Evolutionary conservation across 1,139 yeast species (phyloP).

Genomic region (Fermentozyma sake): DNA sequence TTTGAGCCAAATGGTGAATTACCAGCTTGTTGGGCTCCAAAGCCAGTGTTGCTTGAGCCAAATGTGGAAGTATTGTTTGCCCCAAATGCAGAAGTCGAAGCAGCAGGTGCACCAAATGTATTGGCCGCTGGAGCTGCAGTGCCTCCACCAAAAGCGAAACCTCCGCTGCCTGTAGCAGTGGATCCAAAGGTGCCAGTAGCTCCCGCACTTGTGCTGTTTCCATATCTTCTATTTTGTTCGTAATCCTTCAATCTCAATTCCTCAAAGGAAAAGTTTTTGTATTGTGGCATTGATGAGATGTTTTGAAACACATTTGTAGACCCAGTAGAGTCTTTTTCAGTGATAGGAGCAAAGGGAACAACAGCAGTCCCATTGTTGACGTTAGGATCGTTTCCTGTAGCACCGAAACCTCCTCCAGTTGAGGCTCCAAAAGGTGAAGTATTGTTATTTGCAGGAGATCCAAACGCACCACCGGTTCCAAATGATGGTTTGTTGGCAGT

Average conservation of each 20-base stretch:
- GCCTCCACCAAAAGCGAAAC: conserved; percentile 18
- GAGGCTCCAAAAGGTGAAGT: conserved; percentile 25
- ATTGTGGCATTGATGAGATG: conserved; percentile 87
- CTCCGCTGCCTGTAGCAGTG: conserved; percentile 4
- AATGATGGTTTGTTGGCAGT: conserved; percentile 19
- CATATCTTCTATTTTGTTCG: conserved; percentile 60
- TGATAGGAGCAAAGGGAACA: conserved; percentile 59
- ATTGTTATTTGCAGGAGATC: conserved; percentile 14
- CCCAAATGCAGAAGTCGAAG: conserved; percentile 15
- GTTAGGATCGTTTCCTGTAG: conserved; percentile 32
- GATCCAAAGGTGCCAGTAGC: conserved; percentile 20
- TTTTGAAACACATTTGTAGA: conserved; percentile 55
- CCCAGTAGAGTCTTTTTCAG: conserved; percentile 70
- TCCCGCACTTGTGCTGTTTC: conserved; percentile 6
- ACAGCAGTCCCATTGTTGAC: conserved; percentile 66
- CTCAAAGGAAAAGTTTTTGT: conserved; percentile 73
- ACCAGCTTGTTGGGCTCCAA: conserved; percentile 9
- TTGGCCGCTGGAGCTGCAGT: conserved; percentile 24
- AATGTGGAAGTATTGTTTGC: conserved; percentile 12
- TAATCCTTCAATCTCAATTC: conserved; percentile 90
- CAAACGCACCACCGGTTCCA: conserved; percentile 15
- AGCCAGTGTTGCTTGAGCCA: conserved; percentile 9
- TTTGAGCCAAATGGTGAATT: conserved; percentile 14
- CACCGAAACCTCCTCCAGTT: conserved; percentile 24
- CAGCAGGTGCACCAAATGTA: conserved; percentile 12